Evolutionary conservation across 169 alveolate genomes (phyloP), one percentile per base, ranked within the genome.

Genomic region (Perkinsus chesapeaki): DNA sequence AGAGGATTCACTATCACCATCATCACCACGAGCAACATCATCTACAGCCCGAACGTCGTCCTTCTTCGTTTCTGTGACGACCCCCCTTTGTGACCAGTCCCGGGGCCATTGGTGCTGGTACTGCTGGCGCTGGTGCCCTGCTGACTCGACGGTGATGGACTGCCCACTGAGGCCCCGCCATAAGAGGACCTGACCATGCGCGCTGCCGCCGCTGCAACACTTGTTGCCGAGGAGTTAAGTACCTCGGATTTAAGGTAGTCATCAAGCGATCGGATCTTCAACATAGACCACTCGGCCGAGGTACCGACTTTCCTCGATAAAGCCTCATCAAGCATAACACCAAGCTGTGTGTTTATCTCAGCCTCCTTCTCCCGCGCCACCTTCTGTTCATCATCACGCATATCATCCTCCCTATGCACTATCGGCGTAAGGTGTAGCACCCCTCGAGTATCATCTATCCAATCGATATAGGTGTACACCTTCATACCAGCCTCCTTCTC

Each of bases 161-260:
- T 60, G 37, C 82, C 82, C 12, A 34, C 82, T 60, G 82, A 60
- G 3, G 82, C 82, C 82, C 82, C 82, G 82, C 82, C 82, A 16
- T 60, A 60, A 27, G 82, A 60, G 82, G 82, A 60, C 82, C 82
- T 60, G 82, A 60, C 82, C 82, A 60, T 60, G 82, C 82, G 82
- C 23, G 82, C 82, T 60, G 82, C 82, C 82, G 82, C 82, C 82
- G 82, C 82, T 16, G 82, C 82, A 60, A 60, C 82, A 60, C 82
- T 60, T 23, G 82, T 60, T 27, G 82, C 82, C 37, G 82, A 60
- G 37, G 82, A 60, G 82, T 60, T 60, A 27, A 60, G 82, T 60
- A 60, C 82, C 82, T 60, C 82, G 82, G 82, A 60, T 60, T 60
- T 60, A 27, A 60, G 82, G 27, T 60, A 60, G 23, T 60, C 82